Percentiles rank a stretch among this genome's conserved stretches.
Evolutionary conservation across 2,329 filamentous ascomycete genomes (phyloP).

Genomic region (Aspergillus sp.): DNA sequence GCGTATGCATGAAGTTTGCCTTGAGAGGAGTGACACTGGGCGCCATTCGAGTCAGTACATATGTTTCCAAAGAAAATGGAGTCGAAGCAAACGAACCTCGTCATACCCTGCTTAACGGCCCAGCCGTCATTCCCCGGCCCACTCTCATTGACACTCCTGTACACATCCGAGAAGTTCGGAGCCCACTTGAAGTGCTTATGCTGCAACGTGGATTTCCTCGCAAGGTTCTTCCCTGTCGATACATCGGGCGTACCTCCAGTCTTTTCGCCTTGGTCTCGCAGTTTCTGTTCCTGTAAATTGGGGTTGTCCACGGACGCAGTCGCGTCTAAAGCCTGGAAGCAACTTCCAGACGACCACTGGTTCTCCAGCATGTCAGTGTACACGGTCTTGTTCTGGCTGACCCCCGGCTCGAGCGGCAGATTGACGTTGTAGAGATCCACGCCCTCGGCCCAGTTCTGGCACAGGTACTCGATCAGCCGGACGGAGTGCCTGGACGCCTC

Average conservation of each 20-base stretch:
- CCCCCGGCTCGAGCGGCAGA: conserved; percentile 70
- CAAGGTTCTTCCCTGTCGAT: conserved; percentile 13
- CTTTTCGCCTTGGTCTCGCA: conserved; percentile 56
- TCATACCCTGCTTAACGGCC: conserved; percentile 78
- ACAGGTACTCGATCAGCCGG: conserved; percentile 68
- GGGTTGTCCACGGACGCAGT: conserved; percentile 49
- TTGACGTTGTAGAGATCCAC: conserved; percentile 88
- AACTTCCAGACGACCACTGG: conserved; percentile 74
- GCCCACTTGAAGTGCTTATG: conserved; percentile 95
- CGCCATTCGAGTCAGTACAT: conserved; percentile 7
- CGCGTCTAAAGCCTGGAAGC: conserved; percentile 69
- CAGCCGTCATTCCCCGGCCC: conserved; percentile 83
- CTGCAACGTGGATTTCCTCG: conserved; percentile 43
- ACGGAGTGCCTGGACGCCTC: conserved; percentile 67
- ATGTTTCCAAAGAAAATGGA: neutral
- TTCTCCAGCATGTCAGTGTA: conserved; percentile 86
- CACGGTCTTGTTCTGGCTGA: conserved; percentile 63
- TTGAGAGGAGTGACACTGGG: conserved; percentile 76
- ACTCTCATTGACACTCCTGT: conserved; percentile 72
- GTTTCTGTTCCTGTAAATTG: conserved; percentile 61
- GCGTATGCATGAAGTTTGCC: conserved; percentile 81
- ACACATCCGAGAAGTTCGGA: conserved; percentile 77
- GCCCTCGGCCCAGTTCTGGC: conserved; percentile 60
- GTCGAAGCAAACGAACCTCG: conserved; percentile 50
- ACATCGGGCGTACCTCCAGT: conserved; percentile 17